phyloP scores from a whole-genome alignment of 129 eudicot genomes.

The Saussurea involucrata region DNA sequence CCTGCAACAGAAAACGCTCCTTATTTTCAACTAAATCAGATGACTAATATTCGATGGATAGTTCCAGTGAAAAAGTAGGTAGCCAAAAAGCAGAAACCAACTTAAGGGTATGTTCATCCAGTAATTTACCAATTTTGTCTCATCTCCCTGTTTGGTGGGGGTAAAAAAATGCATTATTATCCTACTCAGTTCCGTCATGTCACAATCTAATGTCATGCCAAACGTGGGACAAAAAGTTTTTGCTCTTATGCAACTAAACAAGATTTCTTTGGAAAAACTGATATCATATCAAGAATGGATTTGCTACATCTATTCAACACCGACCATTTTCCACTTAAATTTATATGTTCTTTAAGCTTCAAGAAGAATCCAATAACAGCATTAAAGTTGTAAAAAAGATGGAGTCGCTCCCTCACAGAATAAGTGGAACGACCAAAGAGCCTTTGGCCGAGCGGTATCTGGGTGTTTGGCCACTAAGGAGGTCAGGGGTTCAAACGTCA shows the following conservation, averaged over 20 bases:
- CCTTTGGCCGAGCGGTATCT: background rate
- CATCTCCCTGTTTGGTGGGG: background rate
- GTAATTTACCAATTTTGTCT: background rate
- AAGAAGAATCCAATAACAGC: no score
- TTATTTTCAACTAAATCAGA: no score
- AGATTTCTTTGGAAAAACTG: background rate
- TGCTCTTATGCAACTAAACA: background rate
- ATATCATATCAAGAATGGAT: background rate
- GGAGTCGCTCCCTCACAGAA: background rate
- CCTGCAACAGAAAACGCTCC: slow-evolving; percentile 38
- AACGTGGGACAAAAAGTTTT: background rate
- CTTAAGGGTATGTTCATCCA: no score
- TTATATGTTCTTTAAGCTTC: background rate
- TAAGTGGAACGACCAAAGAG: background rate
- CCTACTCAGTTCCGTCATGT: background rate
- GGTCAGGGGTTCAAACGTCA: background rate
- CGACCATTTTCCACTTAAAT: background rate
- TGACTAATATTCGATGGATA: no score
- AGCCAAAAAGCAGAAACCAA: no score
- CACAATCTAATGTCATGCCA: background rate
- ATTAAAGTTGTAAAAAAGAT: background rate
- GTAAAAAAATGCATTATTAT: no score
- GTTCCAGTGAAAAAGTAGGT: no score
- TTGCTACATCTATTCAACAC: background rate
- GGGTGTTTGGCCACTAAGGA: background rate